These are phyloP conservation scores for Camellia lanceoleosa DNA, from an alignment of 148 eudicot species.

Conservation along the genomic window DNA sequence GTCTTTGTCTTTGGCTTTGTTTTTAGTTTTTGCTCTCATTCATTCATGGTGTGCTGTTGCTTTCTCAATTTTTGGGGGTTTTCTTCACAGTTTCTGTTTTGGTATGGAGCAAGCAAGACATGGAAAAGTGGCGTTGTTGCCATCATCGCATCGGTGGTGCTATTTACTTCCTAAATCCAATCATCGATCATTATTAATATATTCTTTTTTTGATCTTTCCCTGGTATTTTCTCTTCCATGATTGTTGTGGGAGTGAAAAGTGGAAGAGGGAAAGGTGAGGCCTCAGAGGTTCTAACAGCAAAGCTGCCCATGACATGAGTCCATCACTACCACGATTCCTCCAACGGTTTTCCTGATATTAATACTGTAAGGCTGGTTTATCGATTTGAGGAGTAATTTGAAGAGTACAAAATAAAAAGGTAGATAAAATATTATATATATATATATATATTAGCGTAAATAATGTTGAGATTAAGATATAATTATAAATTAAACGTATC, in stretches of 20 bases:
- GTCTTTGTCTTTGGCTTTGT: neutral
- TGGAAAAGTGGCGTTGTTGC: neutral
- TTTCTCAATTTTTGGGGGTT: neutral
- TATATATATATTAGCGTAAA: no score
- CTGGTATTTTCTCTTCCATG: conserved; percentile 10
- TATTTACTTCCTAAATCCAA: no score
- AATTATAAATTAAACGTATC: no score
- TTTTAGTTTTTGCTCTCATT: neutral
- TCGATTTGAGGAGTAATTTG: no score
- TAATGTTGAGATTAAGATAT: no score
- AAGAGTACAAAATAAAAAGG: no score
- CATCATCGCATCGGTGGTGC: no score
- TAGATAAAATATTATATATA: no score
- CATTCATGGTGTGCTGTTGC: neutral
- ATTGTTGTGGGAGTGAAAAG: neutral
- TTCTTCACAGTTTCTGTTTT: neutral
- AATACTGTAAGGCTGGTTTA: no score
- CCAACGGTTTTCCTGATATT: neutral
- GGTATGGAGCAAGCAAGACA: conserved; percentile 13
- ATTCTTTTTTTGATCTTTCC: neutral
- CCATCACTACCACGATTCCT: neutral
- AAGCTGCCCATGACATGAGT: neutral
- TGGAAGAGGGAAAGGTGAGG: conserved; percentile 10
- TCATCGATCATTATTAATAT: no score
- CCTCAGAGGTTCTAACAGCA: conserved; percentile 17